Evolutionary conservation across 202 grass and related monocot species (phyloP).

Genomic region (Zizania palustris): DNA sequence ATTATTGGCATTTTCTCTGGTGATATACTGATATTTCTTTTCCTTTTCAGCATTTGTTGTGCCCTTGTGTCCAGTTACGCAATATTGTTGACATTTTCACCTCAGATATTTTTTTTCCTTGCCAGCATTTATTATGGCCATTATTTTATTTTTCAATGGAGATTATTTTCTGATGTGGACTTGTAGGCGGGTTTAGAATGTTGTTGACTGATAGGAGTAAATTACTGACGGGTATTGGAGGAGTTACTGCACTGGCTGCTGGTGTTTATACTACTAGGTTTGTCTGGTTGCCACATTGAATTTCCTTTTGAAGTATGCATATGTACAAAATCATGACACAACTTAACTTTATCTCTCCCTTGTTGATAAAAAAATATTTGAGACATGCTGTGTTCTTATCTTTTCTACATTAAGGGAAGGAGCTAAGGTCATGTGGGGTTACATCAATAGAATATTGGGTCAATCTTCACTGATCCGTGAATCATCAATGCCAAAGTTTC

Average conservation of each 20-base stretch:
- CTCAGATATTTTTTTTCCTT: neutral
- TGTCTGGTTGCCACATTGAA: conserved; percentile 13
- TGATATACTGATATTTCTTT: neutral
- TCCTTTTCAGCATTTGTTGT: neutral
- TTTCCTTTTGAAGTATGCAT: conserved; percentile 5
- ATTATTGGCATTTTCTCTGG: neutral
- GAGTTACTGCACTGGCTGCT: conserved; percentile 81
- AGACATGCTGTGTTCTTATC: conserved; percentile 14
- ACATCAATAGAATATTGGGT: conserved; percentile 91
- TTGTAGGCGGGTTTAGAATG: conserved; percentile 73
- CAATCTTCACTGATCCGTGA: conserved; percentile 94
- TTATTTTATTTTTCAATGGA: conserved; percentile 13
- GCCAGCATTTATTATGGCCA: neutral
- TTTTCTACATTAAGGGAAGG: conserved; percentile 71
- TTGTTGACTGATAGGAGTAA: conserved; percentile 78
- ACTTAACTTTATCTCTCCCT: conserved; percentile 16
- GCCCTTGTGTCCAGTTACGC: conserved; percentile 3
- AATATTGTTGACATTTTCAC: neutral
- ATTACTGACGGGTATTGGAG: conserved; percentile 82
- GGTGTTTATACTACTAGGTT: conserved; percentile 97
- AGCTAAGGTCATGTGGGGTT: conserved; percentile 87
- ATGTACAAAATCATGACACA: neutral
- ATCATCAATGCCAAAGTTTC: conserved; percentile 91
- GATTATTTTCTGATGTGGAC: conserved; percentile 43
- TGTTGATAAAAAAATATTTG: conserved; percentile 14